A percentile compares a stretch with the other conserved stretches of the same genome.
Evolutionary conservation across 441 rosid species (phyloP).

Genomic region (Kokia cookei): DNA sequence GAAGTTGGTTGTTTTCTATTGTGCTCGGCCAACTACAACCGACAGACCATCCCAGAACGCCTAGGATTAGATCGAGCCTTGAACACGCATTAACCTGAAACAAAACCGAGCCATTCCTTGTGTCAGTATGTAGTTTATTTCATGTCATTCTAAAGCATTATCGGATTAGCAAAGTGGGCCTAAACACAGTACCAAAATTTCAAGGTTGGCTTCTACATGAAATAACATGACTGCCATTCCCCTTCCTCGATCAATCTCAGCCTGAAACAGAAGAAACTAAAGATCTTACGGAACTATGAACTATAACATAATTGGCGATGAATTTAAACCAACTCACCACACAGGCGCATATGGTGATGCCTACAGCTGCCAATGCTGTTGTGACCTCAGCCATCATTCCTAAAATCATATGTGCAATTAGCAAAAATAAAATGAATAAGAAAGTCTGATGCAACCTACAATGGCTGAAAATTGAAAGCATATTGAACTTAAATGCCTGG

Average conservation of each 20-base stretch:
- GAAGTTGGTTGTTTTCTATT: constrained; percentile 34
- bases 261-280: constrained; percentile 33
- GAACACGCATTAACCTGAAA: constrained; percentile 71
- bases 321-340: constrained; percentile 59
- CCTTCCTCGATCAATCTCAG: constrained; percentile 68
- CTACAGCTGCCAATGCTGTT: constrained; percentile 65
- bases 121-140: constrained; percentile 2
- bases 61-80: constrained; percentile 66
- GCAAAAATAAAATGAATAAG: neutral
- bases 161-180: neutral
- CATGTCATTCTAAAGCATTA: neutral
- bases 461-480: neutral
- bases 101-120: neutral
- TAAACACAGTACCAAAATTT: constrained; percentile 51
- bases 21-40: constrained; percentile 95
- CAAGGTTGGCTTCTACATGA: constrained; percentile 57
- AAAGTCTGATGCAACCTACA: neutral
- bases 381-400: constrained; percentile 93
- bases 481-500: neutral
- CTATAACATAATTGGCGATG: neutral
- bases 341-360: constrained; percentile 74
- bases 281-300: neutral
- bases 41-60: constrained; percentile 89
- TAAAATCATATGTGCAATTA: constrained; percentile 17
- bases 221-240: constrained; percentile 1